Percentiles rank a stretch among this genome's conserved stretches.
phyloP scores from a whole-genome alignment of 371 early-diverging fungal genomes.

The Smittium culicis region DNA sequence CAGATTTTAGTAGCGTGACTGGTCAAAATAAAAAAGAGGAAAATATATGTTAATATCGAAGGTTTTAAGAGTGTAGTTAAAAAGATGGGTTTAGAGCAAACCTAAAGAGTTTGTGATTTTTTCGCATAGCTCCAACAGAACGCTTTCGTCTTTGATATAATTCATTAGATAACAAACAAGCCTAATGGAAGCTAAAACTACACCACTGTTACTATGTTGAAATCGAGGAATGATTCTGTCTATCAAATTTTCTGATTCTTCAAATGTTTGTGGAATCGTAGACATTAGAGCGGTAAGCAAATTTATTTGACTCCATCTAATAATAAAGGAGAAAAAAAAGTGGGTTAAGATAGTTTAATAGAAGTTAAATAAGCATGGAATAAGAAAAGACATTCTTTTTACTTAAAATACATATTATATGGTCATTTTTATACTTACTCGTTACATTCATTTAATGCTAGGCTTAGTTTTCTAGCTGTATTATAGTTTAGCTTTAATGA shows the following conservation, averaged over 20 bases:
- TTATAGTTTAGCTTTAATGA: constrained; percentile 64
- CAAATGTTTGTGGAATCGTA: constrained; percentile 63
- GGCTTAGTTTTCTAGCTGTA: constrained; percentile 72
- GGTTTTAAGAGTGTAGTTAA: neutral
- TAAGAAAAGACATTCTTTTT: neutral
- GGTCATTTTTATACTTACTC: constrained; percentile 41
- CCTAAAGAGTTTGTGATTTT: constrained; percentile 78
- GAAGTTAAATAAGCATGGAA: neutral
- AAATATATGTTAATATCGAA: constrained; percentile 1
- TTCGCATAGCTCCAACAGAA: constrained; percentile 47
- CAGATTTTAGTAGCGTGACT: constrained; percentile 78
- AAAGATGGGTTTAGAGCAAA: constrained; percentile 29
- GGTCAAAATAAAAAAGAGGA: neutral
- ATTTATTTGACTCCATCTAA: constrained; percentile 78
- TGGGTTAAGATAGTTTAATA: neutral
- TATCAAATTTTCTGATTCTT: constrained; percentile 79
- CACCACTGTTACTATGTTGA: constrained; percentile 93
- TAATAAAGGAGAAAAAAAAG: constrained; percentile 21
- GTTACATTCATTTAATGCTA: constrained; percentile 92
- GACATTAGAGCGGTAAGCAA: constrained; percentile 73
- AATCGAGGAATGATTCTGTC: constrained; percentile 87
- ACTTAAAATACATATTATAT: constrained; percentile 5
- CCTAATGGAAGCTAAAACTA: constrained; percentile 79
- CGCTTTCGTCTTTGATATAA: constrained; percentile 59
- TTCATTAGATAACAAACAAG: constrained; percentile 83